Evolutionary conservation across 2,329 filamentous ascomycete genomes (phyloP).

Genomic region (Calonectria multiphialidica): DNA sequence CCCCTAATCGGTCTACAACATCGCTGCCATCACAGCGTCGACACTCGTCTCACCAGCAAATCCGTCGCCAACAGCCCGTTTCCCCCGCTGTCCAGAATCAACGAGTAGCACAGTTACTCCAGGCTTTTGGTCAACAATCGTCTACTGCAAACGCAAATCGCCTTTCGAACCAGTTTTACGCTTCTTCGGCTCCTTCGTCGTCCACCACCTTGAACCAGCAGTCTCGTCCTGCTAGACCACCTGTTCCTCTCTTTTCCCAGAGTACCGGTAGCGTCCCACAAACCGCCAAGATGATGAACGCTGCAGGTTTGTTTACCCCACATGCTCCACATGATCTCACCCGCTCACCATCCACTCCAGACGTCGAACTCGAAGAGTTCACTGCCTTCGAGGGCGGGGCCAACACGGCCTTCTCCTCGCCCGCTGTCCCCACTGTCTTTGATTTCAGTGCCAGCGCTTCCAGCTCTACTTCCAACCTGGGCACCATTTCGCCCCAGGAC

Average conservation of each 20-base stretch:
- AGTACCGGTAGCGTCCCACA: constrained; percentile 65
- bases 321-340: not conserved
- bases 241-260: constrained; percentile 79
- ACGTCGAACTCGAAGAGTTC: constrained; percentile 71
- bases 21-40: constrained; percentile 57
- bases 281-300: constrained; percentile 59
- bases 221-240: constrained; percentile 68
- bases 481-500: constrained; percentile 88
- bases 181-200: constrained; percentile 74
- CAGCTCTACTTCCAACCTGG: constrained; percentile 66
- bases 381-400: constrained; percentile 66
- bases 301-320: constrained; percentile 49
- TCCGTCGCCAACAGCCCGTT: constrained; percentile 56
- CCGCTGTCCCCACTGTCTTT: constrained; percentile 62
- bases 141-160: constrained; percentile 67
- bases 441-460: constrained; percentile 62
- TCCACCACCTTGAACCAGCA: constrained; percentile 68
- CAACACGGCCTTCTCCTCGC: constrained; percentile 66
- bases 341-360: constrained; percentile 56
- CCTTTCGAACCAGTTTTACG: constrained; percentile 74
- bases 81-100: constrained; percentile 64
- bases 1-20: constrained; percentile 53
- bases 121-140: constrained; percentile 68
- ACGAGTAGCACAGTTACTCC: constrained; percentile 70
- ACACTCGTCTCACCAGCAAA: constrained; percentile 60